Conservation (phyloP, 2,329 filamentous ascomycete genomes). For the Neoascochyta sp. region DNA sequence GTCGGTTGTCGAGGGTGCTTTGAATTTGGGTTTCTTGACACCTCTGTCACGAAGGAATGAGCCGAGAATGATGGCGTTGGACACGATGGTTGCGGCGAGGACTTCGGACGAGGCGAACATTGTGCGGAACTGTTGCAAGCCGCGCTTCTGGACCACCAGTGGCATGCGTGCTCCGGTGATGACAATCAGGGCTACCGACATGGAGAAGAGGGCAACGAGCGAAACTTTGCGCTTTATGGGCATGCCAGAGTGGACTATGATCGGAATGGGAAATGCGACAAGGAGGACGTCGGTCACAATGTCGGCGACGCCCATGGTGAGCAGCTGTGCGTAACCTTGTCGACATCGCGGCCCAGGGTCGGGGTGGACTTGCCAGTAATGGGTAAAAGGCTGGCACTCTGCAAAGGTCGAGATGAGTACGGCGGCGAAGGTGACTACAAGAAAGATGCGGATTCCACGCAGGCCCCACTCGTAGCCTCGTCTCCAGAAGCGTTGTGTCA, state of each 20-base stretch:
- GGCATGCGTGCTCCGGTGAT: slow-evolving; percentile 81
- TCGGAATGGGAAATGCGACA: slow-evolving; percentile 82
- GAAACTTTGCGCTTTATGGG: slow-evolving; percentile 71
- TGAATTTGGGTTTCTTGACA: slow-evolving; percentile 80
- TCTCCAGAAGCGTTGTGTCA: slow-evolving; percentile 79
- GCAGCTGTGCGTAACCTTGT: slow-evolving; percentile 78
- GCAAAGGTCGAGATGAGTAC: slow-evolving; percentile 76
- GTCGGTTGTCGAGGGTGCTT: slow-evolving; percentile 52
- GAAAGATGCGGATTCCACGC: slow-evolving; percentile 67
- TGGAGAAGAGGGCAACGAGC: slow-evolving; percentile 74
- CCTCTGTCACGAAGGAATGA: slow-evolving; percentile 90
- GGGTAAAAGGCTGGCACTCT: slow-evolving; percentile 66
- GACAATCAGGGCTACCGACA: slow-evolving; percentile 74
- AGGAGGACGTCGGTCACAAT: slow-evolving; percentile 85
- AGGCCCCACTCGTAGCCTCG: slow-evolving; percentile 69
- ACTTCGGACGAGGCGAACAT: slow-evolving; percentile 88
- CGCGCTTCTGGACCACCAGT: slow-evolving; percentile 65
- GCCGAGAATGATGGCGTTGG: slow-evolving; percentile 85
- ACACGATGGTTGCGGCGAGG: slow-evolving; percentile 78
- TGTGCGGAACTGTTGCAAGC: slow-evolving; percentile 81
- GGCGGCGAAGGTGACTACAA: slow-evolving; percentile 73
- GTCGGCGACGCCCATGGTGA: slow-evolving; percentile 87
- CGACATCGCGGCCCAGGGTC: slow-evolving; percentile 84
- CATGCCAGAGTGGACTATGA: slow-evolving; percentile 79
- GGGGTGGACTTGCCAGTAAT: slow-evolving; percentile 60